A percentile compares a stretch with the other conserved stretches of the same genome.
These are phyloP conservation scores for Phytophthora colocasiae DNA, from an alignment of 352 stramenopile species.

Conservation along the genomic window DNA sequence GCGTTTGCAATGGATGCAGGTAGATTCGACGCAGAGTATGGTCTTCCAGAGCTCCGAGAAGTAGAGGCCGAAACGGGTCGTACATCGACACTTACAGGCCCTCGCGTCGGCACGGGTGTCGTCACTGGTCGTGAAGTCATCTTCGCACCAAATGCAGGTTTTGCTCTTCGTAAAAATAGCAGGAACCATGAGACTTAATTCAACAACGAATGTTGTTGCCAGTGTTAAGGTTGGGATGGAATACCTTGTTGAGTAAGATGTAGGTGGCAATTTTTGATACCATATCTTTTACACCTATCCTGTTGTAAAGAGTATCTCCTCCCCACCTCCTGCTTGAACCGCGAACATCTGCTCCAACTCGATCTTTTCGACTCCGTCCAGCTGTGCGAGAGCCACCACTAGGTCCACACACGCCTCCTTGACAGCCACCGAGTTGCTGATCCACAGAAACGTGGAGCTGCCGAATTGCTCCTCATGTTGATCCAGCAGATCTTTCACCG, in stretches of 20 bases:
- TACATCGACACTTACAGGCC: slow-evolving; percentile 2
- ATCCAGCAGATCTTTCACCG: slow-evolving; percentile 52
- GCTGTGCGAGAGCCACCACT: slow-evolving; percentile 43
- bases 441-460: slow-evolving; percentile 63
- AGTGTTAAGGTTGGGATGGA: too few species aligned
- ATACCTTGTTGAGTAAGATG: not conserved
- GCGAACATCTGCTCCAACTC: slow-evolving; percentile 56
- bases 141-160: not conserved
- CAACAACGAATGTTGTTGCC: too few species aligned
- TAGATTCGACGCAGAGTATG: slow-evolving; percentile 60
- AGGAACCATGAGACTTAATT: too few species aligned
- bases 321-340: slow-evolving; percentile 16
- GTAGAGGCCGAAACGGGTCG: slow-evolving; percentile 15
- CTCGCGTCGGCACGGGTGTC: slow-evolving; percentile 15
- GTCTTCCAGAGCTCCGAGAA: slow-evolving; percentile 31
- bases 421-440: slow-evolving; percentile 72
- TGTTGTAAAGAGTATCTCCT: not conserved
- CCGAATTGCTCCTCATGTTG: slow-evolving; percentile 36
- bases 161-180: slow-evolving; percentile 8
- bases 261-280: not conserved
- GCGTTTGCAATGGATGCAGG: slow-evolving; percentile 51
- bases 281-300: slow-evolving; percentile 1
- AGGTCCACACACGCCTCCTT: slow-evolving; percentile 46
- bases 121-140: slow-evolving; percentile 25
- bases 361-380: slow-evolving; percentile 57